Conservation (phyloP, 2,329 filamentous ascomycete species). For the Claviceps sorghi region DNA sequence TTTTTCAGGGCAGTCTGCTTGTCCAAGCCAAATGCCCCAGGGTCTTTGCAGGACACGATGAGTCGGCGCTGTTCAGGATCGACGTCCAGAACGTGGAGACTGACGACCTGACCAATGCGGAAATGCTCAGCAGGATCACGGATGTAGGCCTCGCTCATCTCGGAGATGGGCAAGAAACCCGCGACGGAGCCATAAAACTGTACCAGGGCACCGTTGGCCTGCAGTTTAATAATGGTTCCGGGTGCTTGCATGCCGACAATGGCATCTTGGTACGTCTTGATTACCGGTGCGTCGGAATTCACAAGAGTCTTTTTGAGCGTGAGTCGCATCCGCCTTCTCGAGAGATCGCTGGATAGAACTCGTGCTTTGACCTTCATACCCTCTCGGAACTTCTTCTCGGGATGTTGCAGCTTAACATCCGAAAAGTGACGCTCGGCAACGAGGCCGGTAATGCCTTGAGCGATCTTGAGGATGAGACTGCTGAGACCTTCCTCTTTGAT, state of each 20-base stretch:
- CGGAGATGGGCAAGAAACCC: conserved; percentile 80
- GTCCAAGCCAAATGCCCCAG: conserved; percentile 57
- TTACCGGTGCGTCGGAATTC: conserved; percentile 70
- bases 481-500: conserved; percentile 64
- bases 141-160: conserved; percentile 98
- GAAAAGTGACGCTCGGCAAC: conserved; percentile 80
- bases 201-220: conserved; percentile 67
- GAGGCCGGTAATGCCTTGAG: conserved; percentile 77
- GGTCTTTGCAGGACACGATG: conserved; percentile 86
- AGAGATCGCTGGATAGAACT: conserved; percentile 64
- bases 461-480: conserved; percentile 68
- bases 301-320: conserved; percentile 91
- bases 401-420: conserved; percentile 75
- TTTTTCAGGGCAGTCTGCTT: conserved; percentile 64
- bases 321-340: conserved; percentile 65
- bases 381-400: conserved; percentile 90
- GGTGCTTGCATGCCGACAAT: conserved; percentile 62
- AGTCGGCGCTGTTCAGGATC: conserved; percentile 57
- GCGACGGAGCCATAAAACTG: conserved; percentile 78
- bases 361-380: conserved; percentile 72
- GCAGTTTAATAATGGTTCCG: conserved; percentile 74
- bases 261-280: conserved; percentile 64
- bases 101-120: conserved; percentile 77
- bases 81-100: conserved; percentile 72
- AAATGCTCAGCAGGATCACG: conserved; percentile 82